Base-by-base conservation (phyloP, 768 basidiomycete genomes). In the Boletus eberwhitei region DNA sequence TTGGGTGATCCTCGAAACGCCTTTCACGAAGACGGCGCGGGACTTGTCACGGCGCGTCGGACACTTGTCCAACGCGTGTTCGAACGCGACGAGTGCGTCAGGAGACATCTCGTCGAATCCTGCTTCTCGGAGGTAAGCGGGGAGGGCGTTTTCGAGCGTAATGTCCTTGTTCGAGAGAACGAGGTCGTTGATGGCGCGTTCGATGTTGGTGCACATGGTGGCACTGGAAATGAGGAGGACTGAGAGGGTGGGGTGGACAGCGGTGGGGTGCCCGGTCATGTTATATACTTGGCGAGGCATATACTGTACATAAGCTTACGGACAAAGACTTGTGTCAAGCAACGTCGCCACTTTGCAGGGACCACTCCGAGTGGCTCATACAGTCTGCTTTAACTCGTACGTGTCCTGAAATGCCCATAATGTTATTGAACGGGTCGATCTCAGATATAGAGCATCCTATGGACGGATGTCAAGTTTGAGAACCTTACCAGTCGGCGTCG, bases 21-120 rank as follows among this genome's bases (percentile, higher is more conserved):
- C 41, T 14, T 42, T 38, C 26, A 21, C 17, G 19, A 57, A 53
- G 34, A 49, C 35, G 4, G 50, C 21, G 31, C 36, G 62, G 31
- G 53, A 52, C 37, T 41, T 40, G 48, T 39, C 31, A 2, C 47
- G 39, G 19, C 42, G 48, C 26, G 16, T 45, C 2, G 52, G 59
- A 52, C 52, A 59, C 56, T 64, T 61, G 24, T 61, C 56, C 43
- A 54, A 21, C 8, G 62, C 58, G n/a, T 53, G 53, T 35, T 63
- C 59, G 14, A 63, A 60, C 14, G 50, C 40, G 44, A n/a, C 14
- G 50, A 57, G 42, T 9, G 53, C 59, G 1, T 64, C 62, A 38
- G 36, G 14, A 32, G 26, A 39, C 34, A 53, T 24, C n/a, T 45
- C 26, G 11, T 52, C 14, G 38, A 52, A 60, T 9, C 62, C 62